Conservation (phyloP, 257 asterid species). For the Vinca minor region DNA sequence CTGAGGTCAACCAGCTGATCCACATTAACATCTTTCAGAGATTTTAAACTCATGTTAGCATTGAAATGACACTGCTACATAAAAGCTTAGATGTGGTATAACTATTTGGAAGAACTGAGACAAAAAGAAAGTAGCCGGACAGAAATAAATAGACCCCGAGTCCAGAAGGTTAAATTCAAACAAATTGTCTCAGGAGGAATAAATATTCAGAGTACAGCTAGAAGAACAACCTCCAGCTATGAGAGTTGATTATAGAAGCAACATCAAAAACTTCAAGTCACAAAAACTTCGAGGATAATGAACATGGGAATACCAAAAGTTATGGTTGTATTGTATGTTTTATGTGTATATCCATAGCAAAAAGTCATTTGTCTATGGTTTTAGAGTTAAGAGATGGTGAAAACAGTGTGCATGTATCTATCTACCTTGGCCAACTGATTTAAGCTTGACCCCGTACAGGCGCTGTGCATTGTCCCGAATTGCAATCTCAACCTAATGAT, state of each 20-base stretch:
- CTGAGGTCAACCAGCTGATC: constrained; percentile 68
- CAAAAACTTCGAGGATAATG: background rate
- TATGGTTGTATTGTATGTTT: background rate
- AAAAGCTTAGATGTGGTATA: background rate
- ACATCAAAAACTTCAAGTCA: background rate
- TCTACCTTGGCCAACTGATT: constrained; percentile 65
- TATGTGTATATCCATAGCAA: background rate
- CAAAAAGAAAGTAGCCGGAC: background rate
- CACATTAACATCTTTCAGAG: constrained; percentile 56
- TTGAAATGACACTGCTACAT: constrained; percentile 3
- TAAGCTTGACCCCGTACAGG: constrained; percentile 61
- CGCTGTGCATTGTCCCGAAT: constrained; percentile 88
- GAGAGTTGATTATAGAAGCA: background rate
- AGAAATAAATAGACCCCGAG: background rate
- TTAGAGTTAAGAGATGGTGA: background rate
- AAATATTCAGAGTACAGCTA: background rate
- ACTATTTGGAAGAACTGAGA: background rate
- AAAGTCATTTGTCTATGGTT: background rate
- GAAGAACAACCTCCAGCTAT: background rate
- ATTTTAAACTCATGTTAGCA: constrained; percentile 21
- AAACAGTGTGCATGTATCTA: constrained; percentile 18
- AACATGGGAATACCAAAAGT: background rate
- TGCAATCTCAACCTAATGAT: constrained; percentile 85
- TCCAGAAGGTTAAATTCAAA: background rate
- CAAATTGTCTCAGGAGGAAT: background rate